These are phyloP conservation scores for Tillandsia leiboldiana DNA, from an alignment of 176 grass and related monocot genomes.

Conservation along the genomic window DNA sequence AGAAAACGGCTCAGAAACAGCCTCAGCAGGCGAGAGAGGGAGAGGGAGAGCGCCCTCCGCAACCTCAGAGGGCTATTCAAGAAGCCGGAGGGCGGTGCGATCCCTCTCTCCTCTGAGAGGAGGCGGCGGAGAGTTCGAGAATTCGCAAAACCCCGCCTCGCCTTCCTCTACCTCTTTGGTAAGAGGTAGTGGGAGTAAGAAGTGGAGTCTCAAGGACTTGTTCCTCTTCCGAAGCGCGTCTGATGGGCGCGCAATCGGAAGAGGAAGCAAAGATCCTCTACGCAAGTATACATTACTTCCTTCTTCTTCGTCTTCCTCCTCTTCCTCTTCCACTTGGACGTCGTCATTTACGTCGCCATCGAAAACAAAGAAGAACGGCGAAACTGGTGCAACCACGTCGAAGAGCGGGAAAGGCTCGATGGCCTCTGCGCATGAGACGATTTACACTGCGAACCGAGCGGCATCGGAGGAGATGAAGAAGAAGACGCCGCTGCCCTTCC, in stretches of 20 bases:
- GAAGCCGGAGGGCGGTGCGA: constrained; percentile 28
- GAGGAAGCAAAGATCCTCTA: constrained; percentile 67
- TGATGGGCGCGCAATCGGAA: constrained; percentile 55
- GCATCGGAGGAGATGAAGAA: constrained; percentile 51
- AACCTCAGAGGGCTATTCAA: neutral
- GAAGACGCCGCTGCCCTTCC: constrained; percentile 79
- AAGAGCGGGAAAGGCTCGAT: constrained; percentile 36
- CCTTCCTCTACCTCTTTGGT: constrained; percentile 28
- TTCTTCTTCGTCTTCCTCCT: neutral
- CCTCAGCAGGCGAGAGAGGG: neutral
- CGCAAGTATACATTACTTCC: constrained; percentile 54
- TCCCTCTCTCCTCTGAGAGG: constrained; percentile 70
- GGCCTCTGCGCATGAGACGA: constrained; percentile 50
- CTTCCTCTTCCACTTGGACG: neutral
- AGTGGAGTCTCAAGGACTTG: constrained; percentile 74
- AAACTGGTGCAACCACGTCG: constrained; percentile 23
- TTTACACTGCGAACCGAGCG: constrained; percentile 40
- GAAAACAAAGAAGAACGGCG: constrained; percentile 3
- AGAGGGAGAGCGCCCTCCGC: constrained; percentile 9
- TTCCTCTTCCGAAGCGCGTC: constrained; percentile 94
- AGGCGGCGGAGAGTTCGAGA: constrained; percentile 22
- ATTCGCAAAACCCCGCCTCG: neutral
- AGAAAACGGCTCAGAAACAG: too few relatives aligned
- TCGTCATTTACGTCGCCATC: neutral
- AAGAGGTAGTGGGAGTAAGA: constrained; percentile 58